Percentiles rank a stretch among this genome's conserved stretches.
Evolutionary conservation across 2,329 filamentous ascomycete genomes (phyloP).

Genomic region (Xylaria sp.): DNA sequence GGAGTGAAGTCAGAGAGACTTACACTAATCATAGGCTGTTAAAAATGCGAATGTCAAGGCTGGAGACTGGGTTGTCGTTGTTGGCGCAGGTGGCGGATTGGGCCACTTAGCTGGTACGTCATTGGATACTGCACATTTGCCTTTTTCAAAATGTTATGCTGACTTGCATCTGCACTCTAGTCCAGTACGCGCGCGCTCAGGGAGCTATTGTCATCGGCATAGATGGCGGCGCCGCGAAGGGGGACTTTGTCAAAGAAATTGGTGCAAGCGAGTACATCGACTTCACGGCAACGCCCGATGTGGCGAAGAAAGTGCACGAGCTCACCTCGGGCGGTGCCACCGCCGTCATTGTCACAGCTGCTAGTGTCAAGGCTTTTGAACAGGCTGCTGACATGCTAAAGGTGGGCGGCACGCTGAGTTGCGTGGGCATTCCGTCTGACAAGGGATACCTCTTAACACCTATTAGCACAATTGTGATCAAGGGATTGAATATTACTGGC

Average conservation of each 20-base stretch:
- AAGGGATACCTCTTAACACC: slow-evolving; percentile 46
- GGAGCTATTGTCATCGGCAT: slow-evolving; percentile 50
- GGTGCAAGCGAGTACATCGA: slow-evolving; percentile 50
- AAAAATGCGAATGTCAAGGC: slow-evolving; percentile 47
- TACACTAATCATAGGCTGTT: slow-evolving; percentile 43
- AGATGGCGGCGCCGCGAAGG: slow-evolving; percentile 47
- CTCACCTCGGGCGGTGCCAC: slow-evolving; percentile 49
- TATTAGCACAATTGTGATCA: slow-evolving; percentile 52
- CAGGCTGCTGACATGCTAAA: slow-evolving; percentile 51
- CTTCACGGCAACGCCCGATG: slow-evolving; percentile 42
- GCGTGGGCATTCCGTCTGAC: slow-evolving; percentile 51
- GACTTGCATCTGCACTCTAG: slow-evolving; percentile 29
- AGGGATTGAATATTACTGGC: slow-evolving; percentile 49
- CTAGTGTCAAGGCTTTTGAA: slow-evolving; percentile 48
- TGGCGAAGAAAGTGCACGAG: slow-evolving; percentile 42
- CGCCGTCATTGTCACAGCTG: slow-evolving; percentile 50
- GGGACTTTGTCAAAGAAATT: slow-evolving; percentile 46
- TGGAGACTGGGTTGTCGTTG: slow-evolving; percentile 50
- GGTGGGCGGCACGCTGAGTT: slow-evolving; percentile 49
- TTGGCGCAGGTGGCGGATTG: slow-evolving; percentile 53
- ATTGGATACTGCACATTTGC: neutral
- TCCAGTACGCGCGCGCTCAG: slow-evolving; percentile 51
- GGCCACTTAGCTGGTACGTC: slow-evolving; percentile 49
- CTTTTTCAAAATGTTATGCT: neutral
- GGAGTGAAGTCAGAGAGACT: neutral